phyloP scores from a whole-genome alignment of 306 rosid genomes.

The Lathyrus tuberosus region DNA sequence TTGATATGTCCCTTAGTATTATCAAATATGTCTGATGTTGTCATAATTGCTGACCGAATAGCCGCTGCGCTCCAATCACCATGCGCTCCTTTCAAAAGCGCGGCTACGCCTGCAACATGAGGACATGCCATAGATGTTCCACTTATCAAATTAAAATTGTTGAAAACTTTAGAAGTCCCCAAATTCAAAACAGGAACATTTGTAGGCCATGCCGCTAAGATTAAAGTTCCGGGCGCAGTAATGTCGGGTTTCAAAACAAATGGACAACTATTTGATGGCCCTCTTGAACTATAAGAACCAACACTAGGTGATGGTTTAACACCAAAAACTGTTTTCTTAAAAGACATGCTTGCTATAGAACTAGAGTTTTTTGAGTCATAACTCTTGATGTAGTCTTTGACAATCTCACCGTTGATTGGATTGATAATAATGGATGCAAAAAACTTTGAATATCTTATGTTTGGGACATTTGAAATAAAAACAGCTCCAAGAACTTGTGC shows the following conservation, averaged over 20 bases:
- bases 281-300: too few relatives aligned
- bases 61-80: conserved; percentile 77
- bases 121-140: conserved; percentile 94
- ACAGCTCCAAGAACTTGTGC: too few relatives aligned
- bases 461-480: too few relatives aligned
- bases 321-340: conserved; percentile 47
- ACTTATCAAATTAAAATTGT: conserved; percentile 48
- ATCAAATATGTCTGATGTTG: conserved; percentile 59
- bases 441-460: too few relatives aligned
- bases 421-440: too few relatives aligned
- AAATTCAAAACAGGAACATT: background rate
- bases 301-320: conserved; percentile 53
- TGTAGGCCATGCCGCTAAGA: conserved; percentile 79
- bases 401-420: conserved; percentile 46
- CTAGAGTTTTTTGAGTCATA: background rate
- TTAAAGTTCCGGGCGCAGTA: conserved; percentile 64
- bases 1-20: conserved; percentile 47
- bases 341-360: conserved; percentile 47
- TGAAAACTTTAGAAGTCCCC: background rate
- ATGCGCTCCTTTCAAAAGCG: conserved; percentile 55
- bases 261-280: conserved; percentile 46
- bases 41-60: conserved; percentile 77
- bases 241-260: conserved; percentile 72
- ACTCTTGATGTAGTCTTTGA: conserved; percentile 51
- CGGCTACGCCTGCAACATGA: conserved; percentile 67